Evolutionary conservation across 1,284 basidiomycete genomes (phyloP).

Genomic region (Ganoderma leucocontextum): DNA sequence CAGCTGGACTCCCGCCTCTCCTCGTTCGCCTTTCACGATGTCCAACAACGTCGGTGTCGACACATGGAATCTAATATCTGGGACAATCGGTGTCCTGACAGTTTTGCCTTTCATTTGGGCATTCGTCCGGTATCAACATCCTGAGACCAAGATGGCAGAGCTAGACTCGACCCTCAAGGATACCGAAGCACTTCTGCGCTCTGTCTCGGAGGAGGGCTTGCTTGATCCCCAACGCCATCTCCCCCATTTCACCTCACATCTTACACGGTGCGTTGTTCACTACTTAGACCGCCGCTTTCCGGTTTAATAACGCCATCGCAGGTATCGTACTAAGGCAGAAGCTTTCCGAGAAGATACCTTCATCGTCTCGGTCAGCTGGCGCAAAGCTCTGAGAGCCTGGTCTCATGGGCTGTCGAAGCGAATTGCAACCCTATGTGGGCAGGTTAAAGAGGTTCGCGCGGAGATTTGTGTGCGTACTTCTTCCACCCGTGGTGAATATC

Average conservation of each 20-base stretch:
- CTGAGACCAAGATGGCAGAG: not conserved
- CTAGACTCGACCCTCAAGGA: not conserved
- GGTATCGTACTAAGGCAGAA: too few relatives aligned
- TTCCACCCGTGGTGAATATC: too few relatives aligned
- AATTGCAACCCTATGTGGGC: too few relatives aligned
- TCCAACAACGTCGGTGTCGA: not conserved
- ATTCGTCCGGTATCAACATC: not conserved
- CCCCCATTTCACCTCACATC: slow-evolving; percentile 25
- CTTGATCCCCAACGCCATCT: slow-evolving; percentile 37
- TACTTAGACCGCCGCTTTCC: too few relatives aligned
- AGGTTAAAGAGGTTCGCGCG: not conserved
- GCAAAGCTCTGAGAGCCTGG: not conserved
- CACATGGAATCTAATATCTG: not conserved
- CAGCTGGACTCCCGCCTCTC: not conserved
- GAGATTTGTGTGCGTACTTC: not conserved
- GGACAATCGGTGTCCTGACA: not conserved
- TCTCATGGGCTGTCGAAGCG: not conserved
- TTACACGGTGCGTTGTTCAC: too few relatives aligned
- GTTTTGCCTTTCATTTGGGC: slow-evolving; percentile 2
- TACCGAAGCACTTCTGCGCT: slow-evolving; percentile 3
- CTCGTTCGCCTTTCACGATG: not conserved
- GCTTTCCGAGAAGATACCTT: slow-evolving; percentile 1
- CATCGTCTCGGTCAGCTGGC: not conserved
- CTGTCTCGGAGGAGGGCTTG: slow-evolving; percentile 4
- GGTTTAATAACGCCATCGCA: too few relatives aligned